These are phyloP conservation scores for Trametes sanguinea DNA, from an alignment of 768 basidiomycete species.

Conservation along the genomic window DNA sequence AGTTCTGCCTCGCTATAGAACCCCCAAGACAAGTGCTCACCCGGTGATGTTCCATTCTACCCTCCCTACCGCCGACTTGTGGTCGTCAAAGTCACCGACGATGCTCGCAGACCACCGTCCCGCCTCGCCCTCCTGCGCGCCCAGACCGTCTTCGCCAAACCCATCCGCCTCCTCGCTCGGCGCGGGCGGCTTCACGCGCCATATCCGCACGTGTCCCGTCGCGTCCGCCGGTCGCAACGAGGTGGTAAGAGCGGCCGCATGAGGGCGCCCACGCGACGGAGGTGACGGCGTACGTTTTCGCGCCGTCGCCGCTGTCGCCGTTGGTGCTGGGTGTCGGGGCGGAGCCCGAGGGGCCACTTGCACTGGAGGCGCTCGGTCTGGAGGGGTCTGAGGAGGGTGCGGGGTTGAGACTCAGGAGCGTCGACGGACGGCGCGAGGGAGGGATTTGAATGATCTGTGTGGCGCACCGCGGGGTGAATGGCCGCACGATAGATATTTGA, in stretches of 20 bases:
- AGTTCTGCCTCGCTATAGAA: background rate
- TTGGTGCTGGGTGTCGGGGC: slow-evolving; percentile 11
- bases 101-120: slow-evolving; percentile 70
- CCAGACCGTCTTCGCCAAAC: slow-evolving; percentile 18
- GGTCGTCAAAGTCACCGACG: slow-evolving; percentile 87
- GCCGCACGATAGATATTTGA: background rate
- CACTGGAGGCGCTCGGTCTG: slow-evolving; percentile 7
- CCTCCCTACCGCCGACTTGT: slow-evolving; percentile 78
- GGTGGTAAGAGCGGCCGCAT: slow-evolving; percentile 91
- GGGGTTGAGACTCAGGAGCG: slow-evolving; percentile 62
- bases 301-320: slow-evolving; percentile 34
- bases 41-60: slow-evolving; percentile 97
- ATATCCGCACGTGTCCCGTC: slow-evolving; percentile 90
- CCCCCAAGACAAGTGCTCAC: slow-evolving; percentile 41
- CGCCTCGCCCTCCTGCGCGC: slow-evolving; percentile 44
- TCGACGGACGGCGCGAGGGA: slow-evolving; percentile 63
- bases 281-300: slow-evolving; percentile 65
- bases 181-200: slow-evolving; percentile 70
- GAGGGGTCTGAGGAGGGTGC: slow-evolving; percentile 43
- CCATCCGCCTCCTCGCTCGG: slow-evolving; percentile 24
- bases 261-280: slow-evolving; percentile 93
- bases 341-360: background rate
- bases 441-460: slow-evolving; percentile 73
- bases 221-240: slow-evolving; percentile 86
- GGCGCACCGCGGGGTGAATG: background rate